Evolutionary conservation across 305 asterid species (phyloP), one percentile per base, ranked within the genome.

Genomic region (Caryopteris hybrid): DNA sequence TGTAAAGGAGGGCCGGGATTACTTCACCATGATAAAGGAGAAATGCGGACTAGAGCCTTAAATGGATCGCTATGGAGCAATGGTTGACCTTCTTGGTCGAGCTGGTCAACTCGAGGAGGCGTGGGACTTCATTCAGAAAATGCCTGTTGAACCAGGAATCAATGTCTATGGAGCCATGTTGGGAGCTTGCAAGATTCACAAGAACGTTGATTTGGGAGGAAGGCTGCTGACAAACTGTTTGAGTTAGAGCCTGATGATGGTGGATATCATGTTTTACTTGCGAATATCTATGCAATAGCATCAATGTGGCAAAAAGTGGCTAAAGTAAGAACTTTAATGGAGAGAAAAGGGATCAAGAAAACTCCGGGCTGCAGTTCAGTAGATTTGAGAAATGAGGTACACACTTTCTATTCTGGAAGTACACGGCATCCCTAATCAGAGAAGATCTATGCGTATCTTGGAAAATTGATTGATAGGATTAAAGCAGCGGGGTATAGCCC

Each of bases 181-280:
- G 69, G 99, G 99, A 61, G 96, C 96, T 75, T 94, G 99, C 82
- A 91, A 80, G 89, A 91, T 94, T 73, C 96, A 94, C 81, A 94
- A 85, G 61, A 94, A 94, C n/a, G 81, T 91, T 2, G 90, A 86
- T 39, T 74, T 87, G 58, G 99, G 93, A 13, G 95, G 76, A 81
- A 64, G 74, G 96, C 89, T 16, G 96, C 99, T 13, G 89, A 87
- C 57, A 79, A 75, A 64, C 74, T 94, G 61, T 91, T 94, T 31
- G 86, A 86, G 36, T 74, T 89, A 53, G 80, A 83, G 51, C 99
- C 99, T 0, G 83, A 87, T 4, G 96, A 91, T 7, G 99, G 99
- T 23, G 99, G 99, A 47, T 94, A 94, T 57, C 96, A 94, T 6
- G 97, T 91, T 18, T 53, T 94, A 39, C 94, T 91, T 4, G 95